Base-by-base conservation (phyloP, 148 eudicot species). In the Dysphania ambrosioides region DNA sequence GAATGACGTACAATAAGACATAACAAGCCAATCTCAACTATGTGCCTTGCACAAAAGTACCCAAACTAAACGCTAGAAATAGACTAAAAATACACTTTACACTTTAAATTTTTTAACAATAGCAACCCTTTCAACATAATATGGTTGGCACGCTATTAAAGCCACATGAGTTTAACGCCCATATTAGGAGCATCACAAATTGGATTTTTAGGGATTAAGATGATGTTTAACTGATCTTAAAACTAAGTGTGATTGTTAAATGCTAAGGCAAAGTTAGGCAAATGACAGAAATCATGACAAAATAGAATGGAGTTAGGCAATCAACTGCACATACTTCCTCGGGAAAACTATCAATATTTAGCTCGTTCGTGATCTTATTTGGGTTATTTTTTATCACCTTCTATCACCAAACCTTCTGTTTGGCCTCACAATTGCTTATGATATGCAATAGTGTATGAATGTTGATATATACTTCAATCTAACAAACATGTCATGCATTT, bases 261-360 rank as follows among this genome's bases (percentile, higher is more conserved):
- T 31, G 11, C 60, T 76, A 68, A 66, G 26, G 26, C 60, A 66
- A 67, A 51, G 76, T 78, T 72, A 38, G 80, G 80, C 71, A 78
- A 55, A 78, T 72, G 76, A 72, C 66, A 72, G 31, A 42, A 34
- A 38, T 64, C 47, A 38, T 62, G 47, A 41, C 66, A 63, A 41
- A 30, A 23, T 24, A 13, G 16, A 34, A 47, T 23, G 18, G 51
- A 47, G 57, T 73, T 72, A 67, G 76, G 76, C 66, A 49, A 32
- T 32, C 44, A 67, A 67, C 26, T 18, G 13, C 38, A 49, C 60
- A 27, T 65, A 55, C 65, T 29, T 64, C 11, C 16, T 62, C n/a
- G 23, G 5, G 1, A 21, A 18, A n/a, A 49, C 42, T 1, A 56
- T 57, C 38, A n/a, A 31, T 29, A 61, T 29, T 4, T n/a, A 65